These are phyloP conservation scores for Cajanus cajan DNA, from an alignment of 306 rosid species.

Conservation along the genomic window DNA sequence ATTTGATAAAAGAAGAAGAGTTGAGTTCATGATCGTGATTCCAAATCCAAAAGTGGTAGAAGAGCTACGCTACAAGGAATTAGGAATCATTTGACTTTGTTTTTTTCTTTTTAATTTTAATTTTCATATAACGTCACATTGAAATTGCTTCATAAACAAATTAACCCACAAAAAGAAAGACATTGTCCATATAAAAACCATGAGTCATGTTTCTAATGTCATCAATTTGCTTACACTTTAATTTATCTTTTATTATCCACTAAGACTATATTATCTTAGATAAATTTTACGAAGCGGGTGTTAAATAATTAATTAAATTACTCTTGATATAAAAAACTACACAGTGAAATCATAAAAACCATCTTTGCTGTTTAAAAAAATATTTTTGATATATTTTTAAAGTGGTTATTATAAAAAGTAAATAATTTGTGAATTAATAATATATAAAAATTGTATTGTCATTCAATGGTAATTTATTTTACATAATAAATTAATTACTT, in stretches of 20 bases:
- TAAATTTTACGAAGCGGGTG: background rate
- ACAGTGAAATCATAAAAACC: too few species aligned
- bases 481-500: too few species aligned
- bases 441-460: background rate
- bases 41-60: slow-evolving; percentile 21
- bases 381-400: background rate
- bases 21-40: slow-evolving; percentile 9
- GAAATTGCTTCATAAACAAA: background rate
- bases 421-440: background rate
- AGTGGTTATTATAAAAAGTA: background rate
- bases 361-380: too few species aligned
- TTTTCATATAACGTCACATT: background rate
- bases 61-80: slow-evolving; percentile 9
- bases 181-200: background rate
- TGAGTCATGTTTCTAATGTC: background rate
- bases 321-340: too few species aligned
- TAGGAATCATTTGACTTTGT: slow-evolving; percentile 40
- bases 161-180: background rate
- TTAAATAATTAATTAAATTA: background rate
- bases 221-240: background rate
- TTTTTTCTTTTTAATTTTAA: background rate
- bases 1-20: background rate
- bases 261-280: background rate
- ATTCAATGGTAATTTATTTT: background rate
- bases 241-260: background rate